Percentiles rank a stretch among this genome's conserved stretches.
Conservation (phyloP, 1,284 basidiomycete species). For the Cryptococcus sp. region DNA sequence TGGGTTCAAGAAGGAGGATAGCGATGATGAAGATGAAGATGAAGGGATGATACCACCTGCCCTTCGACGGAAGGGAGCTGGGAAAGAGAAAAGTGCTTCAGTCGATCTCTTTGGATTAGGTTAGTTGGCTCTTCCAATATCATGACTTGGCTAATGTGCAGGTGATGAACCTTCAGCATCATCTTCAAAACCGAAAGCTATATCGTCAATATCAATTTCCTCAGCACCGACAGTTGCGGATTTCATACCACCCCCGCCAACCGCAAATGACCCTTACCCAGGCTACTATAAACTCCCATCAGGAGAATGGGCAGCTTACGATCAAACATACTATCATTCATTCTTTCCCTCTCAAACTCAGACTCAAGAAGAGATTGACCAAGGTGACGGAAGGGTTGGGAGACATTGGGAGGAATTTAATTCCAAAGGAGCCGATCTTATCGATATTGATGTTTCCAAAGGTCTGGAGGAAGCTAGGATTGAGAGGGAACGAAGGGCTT, state of each 20-base stretch:
- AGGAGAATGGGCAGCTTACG: conserved; percentile 72
- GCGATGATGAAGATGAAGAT: conserved; percentile 16
- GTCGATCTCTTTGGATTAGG: conserved; percentile 46
- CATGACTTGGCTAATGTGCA: neutral
- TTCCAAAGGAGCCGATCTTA: conserved; percentile 19
- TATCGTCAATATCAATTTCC: conserved; percentile 21
- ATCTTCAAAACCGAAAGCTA: conserved; percentile 4
- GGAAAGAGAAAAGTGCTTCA: conserved; percentile 15
- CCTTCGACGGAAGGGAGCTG: conserved; percentile 14
- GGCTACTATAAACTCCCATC: conserved; percentile 82
- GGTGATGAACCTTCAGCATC: neutral
- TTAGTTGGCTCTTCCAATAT: conserved; percentile 15
- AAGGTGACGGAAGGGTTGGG: conserved; percentile 31
- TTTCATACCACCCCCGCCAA: conserved; percentile 70
- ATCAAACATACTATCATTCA: conserved; percentile 66
- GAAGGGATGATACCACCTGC: conserved; percentile 20
- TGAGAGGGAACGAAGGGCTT: conserved; percentile 24
- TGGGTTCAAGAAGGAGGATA: neutral
- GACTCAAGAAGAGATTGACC: conserved; percentile 8
- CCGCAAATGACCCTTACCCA: conserved; percentile 70
- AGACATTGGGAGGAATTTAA: conserved; percentile 42
- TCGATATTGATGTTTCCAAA: conserved; percentile 32
- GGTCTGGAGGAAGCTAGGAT: conserved; percentile 30
- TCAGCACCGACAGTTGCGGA: conserved; percentile 50
- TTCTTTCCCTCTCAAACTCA: conserved; percentile 49